Conservation (phyloP, 345 rosid species). For the Laguncularia racemosa region DNA sequence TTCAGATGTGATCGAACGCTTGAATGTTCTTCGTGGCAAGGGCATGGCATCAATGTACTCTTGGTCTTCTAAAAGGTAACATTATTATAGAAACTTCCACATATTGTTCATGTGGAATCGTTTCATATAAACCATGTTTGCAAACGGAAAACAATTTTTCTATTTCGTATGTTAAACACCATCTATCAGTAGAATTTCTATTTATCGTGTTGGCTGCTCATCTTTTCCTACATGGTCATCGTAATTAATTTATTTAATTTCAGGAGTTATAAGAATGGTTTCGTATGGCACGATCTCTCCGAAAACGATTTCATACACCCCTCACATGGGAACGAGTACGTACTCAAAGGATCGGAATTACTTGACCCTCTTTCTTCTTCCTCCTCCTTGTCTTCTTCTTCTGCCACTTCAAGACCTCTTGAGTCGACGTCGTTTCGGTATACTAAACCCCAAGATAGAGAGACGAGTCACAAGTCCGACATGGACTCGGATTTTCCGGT, state of each 20-base stretch:
- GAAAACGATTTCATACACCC: constrained; percentile 77
- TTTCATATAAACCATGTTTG: background rate
- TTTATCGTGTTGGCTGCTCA: too few species aligned
- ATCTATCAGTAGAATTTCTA: too few species aligned
- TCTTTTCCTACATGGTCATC: too few species aligned
- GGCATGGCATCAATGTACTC: constrained; percentile 86
- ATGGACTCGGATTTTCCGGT: constrained; percentile 31
- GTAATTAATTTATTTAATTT: constrained; percentile 11
- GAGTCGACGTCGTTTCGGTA: constrained; percentile 47
- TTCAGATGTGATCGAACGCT: constrained; percentile 76
- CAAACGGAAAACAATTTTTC: too few species aligned
- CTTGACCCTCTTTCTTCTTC: constrained; percentile 19
- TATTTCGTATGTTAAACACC: too few species aligned
- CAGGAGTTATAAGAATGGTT: constrained; percentile 94
- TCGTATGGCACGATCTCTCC: constrained; percentile 87
- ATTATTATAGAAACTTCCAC: background rate
- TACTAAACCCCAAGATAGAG: constrained; percentile 18
- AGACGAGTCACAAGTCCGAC: constrained; percentile 15
- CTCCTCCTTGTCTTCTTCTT: constrained; percentile 9
- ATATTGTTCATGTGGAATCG: background rate
- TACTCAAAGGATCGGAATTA: constrained; percentile 92
- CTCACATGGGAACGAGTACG: constrained; percentile 78
- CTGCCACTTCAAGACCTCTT: constrained; percentile 26
- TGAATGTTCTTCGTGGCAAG: constrained; percentile 77
- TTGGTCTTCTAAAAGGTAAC: constrained; percentile 92